A percentile compares a stretch with the other conserved stretches of the same genome.
These are phyloP conservation scores for Chaetomium sp. DNA, from an alignment of 2,329 filamentous ascomycete species.

Conservation along the genomic window DNA sequence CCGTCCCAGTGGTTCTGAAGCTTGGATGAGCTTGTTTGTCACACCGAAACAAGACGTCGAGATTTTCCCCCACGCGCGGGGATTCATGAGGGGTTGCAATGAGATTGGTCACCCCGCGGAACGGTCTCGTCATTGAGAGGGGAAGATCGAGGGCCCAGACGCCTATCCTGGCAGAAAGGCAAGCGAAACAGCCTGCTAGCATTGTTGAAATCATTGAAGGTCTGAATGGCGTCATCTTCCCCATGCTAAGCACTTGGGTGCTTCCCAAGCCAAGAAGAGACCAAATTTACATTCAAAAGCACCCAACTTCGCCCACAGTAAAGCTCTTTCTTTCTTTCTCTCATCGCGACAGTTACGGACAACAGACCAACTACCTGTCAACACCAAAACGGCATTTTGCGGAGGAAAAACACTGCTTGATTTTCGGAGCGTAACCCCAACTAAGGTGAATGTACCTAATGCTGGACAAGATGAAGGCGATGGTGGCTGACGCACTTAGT, in stretches of 20 bases:
- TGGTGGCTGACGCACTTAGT: conserved; percentile 23
- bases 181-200: too few relatives aligned
- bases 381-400: neutral
- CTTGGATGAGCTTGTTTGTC: neutral
- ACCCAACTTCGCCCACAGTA: too few relatives aligned
- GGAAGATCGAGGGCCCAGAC: too few relatives aligned
- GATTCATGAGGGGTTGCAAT: neutral
- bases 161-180: too few relatives aligned
- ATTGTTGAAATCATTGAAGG: too few relatives aligned
- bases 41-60: neutral
- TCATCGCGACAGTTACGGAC: too few relatives aligned
- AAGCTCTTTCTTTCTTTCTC: too few relatives aligned
- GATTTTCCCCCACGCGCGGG: neutral
- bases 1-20: neutral
- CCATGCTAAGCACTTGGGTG: too few relatives aligned
- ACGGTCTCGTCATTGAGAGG: too few relatives aligned
- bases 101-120: neutral
- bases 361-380: neutral
- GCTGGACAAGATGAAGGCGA: conserved; percentile 16
- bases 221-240: too few relatives aligned
- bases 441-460: conserved; percentile 29
- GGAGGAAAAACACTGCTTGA: conserved; percentile 15
- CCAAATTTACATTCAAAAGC: too few relatives aligned
- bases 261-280: too few relatives aligned
- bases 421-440: conserved; percentile 18